Conservation (phyloP, 768 basidiomycete species). For the Hygrophorus russula region DNA sequence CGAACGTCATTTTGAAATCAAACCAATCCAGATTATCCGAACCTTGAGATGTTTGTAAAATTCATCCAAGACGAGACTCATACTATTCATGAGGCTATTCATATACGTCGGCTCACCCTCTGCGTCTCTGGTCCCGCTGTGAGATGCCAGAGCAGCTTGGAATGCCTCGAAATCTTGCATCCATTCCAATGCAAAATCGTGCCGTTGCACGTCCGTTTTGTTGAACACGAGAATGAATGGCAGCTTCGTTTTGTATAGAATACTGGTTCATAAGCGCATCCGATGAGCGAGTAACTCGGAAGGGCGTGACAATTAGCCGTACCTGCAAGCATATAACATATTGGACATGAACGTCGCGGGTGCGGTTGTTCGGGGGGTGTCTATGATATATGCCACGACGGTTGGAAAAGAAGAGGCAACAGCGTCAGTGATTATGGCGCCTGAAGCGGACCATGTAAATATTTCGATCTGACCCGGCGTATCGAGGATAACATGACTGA, state of each 20-base stretch:
- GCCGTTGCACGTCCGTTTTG: slow-evolving; percentile 88
- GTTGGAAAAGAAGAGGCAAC: slow-evolving; percentile 89
- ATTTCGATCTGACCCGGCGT: slow-evolving; percentile 99
- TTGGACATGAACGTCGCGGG: slow-evolving; percentile 99
- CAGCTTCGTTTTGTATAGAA: slow-evolving; percentile 94
- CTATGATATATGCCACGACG: slow-evolving; percentile 93
- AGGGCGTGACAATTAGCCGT: too few species aligned
- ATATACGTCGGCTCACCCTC: slow-evolving; percentile 95
- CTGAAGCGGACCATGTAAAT: slow-evolving; percentile 99
- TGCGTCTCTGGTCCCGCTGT: slow-evolving; percentile 53
- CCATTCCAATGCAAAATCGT: slow-evolving; percentile 93
- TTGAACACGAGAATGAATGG: slow-evolving; percentile 98
- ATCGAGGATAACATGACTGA: slow-evolving; percentile 87
- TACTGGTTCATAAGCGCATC: slow-evolving; percentile 34
- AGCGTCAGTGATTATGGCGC: slow-evolving; percentile 96
- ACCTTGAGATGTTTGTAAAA: slow-evolving; percentile 96
- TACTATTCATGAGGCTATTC: slow-evolving; percentile 98
- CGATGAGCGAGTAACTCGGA: background rate
- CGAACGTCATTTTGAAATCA: background rate
- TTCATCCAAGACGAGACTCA: slow-evolving; percentile 96
- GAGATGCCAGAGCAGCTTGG: slow-evolving; percentile 73
- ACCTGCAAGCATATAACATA: too few species aligned
- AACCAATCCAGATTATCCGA: slow-evolving; percentile 11
- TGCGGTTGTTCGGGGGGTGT: slow-evolving; percentile 87
- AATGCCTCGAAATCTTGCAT: slow-evolving; percentile 97